Conservation (phyloP, 768 basidiomycete species). For the Auricularia heimuer region DNA sequence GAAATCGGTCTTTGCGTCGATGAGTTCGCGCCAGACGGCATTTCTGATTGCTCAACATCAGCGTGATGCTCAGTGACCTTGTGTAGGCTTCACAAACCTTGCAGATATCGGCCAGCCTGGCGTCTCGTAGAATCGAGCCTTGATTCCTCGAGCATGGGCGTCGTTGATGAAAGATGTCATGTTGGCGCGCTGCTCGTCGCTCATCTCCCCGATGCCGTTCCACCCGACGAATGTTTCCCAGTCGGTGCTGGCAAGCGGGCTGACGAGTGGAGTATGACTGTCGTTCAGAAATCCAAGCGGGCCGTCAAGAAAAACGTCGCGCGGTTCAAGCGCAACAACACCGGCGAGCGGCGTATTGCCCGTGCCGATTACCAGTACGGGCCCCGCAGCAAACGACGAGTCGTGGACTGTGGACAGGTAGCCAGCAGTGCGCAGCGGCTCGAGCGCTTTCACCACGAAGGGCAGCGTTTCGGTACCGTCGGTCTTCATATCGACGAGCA, state of each 20-base stretch:
- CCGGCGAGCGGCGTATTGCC: slow-evolving; percentile 42
- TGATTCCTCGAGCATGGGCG: slow-evolving; percentile 35
- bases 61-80: no score
- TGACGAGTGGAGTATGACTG: slow-evolving; percentile 31
- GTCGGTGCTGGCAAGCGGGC: slow-evolving; percentile 44
- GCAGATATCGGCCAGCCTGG: slow-evolving; percentile 39
- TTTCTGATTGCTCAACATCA: slow-evolving; percentile 9
- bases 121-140: slow-evolving; percentile 44
- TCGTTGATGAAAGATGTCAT: slow-evolving; percentile 32
- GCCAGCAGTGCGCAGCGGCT: slow-evolving; percentile 42
- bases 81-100: background rate
- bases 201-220: slow-evolving; percentile 36
- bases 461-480: slow-evolving; percentile 39
- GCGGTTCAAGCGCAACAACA: slow-evolving; percentile 33
- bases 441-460: slow-evolving; percentile 32
- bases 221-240: slow-evolving; percentile 36
- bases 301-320: slow-evolving; percentile 45
- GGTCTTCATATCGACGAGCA: slow-evolving; percentile 45
- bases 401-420: slow-evolving; percentile 36
- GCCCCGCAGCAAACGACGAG: slow-evolving; percentile 26
- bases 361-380: slow-evolving; percentile 39
- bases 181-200: slow-evolving; percentile 27
- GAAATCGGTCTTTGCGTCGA: slow-evolving; percentile 39
- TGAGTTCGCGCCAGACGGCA: slow-evolving; percentile 34
- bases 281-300: slow-evolving; percentile 33